A percentile compares a stretch with the other conserved stretches of the same genome.
Conservation (phyloP, 495 filamentous ascomycete species). For the Tuber umbilicatum region DNA sequence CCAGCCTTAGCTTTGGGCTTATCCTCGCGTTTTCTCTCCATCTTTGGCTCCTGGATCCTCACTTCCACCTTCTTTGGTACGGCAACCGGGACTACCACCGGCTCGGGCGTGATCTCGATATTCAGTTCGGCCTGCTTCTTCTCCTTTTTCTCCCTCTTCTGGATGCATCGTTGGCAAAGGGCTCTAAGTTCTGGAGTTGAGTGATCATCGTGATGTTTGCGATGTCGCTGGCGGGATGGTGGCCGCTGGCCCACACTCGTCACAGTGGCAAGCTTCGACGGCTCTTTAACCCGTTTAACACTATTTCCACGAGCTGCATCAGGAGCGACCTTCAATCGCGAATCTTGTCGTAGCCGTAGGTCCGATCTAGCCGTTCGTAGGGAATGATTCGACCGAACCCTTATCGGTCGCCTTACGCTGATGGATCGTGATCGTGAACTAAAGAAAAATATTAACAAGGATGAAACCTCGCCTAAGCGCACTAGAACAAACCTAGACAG, state of each 20-base stretch:
- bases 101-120: slow-evolving; percentile 21
- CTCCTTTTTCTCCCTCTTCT: slow-evolving; percentile 29
- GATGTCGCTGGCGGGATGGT: slow-evolving; percentile 31
- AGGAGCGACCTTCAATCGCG: not conserved
- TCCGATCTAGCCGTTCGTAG: not conserved
- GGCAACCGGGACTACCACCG: slow-evolving; percentile 11
- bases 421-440: slow-evolving; percentile 3
- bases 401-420: not conserved
- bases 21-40: slow-evolving; percentile 10
- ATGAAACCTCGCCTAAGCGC: not conserved
- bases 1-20: slow-evolving; percentile 20
- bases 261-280: not conserved
- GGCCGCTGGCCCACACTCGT: slow-evolving; percentile 2
- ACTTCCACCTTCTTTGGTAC: slow-evolving; percentile 15
- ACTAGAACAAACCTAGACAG: not conserved
- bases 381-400: not conserved
- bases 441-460: not conserved
- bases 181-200: slow-evolving; percentile 34
- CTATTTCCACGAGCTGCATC: slow-evolving; percentile 19
- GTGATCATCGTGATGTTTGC: slow-evolving; percentile 36
- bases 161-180: slow-evolving; percentile 32
- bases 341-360: not conserved
- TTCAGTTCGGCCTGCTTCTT: slow-evolving; percentile 24
- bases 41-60: slow-evolving; percentile 14
- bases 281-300: slow-evolving; percentile 26